phyloP scores from a whole-genome alignment of 1,139 yeast species.

The Taphrina confusa region DNA sequence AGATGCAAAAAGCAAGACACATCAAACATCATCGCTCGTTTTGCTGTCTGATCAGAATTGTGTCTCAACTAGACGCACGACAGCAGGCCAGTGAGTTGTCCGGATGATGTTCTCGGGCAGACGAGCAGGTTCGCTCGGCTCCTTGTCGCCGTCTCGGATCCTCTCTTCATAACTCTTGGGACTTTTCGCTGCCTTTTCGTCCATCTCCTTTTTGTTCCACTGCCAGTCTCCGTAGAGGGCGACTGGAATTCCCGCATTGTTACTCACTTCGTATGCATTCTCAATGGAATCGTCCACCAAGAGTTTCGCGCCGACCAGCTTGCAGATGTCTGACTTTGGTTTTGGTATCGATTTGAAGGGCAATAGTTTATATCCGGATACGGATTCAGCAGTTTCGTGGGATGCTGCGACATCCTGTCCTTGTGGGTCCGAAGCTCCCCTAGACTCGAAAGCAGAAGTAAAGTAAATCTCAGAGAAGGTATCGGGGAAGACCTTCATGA shows the following conservation, averaged over 20 bases:
- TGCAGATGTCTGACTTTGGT: constrained; percentile 29
- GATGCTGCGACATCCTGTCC: constrained; percentile 21
- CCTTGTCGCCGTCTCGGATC: constrained; percentile 9
- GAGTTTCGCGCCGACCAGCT: constrained; percentile 14
- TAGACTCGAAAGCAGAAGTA: constrained; percentile 29
- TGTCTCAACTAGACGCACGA: constrained; percentile 2
- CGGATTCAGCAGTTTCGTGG: constrained; percentile 1
- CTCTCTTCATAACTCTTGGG: constrained; percentile 18
- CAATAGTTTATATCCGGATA: background rate
- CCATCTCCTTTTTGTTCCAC: constrained; percentile 27
- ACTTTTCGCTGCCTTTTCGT: constrained; percentile 15
- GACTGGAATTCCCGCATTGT: constrained; percentile 28
- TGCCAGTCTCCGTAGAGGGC: constrained; percentile 33
- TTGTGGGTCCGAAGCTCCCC: constrained; percentile 7
- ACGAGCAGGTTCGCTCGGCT: constrained; percentile 9
- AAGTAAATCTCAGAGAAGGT: constrained; percentile 27
- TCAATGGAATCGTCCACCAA: constrained; percentile 31
- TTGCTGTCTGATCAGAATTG: background rate
- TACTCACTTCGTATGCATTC: constrained; percentile 30
- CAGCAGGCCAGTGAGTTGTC: constrained; percentile 11
- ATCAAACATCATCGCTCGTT: no score
- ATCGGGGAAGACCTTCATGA: constrained; percentile 10
- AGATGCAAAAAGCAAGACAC: no score
- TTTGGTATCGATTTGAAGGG: constrained; percentile 14
- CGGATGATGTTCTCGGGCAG: constrained; percentile 13